Evolutionary conservation across 2,329 filamentous ascomycete genomes (phyloP), one percentile per base, ranked within the genome.

Genomic region (Colletotrichum melonis): DNA sequence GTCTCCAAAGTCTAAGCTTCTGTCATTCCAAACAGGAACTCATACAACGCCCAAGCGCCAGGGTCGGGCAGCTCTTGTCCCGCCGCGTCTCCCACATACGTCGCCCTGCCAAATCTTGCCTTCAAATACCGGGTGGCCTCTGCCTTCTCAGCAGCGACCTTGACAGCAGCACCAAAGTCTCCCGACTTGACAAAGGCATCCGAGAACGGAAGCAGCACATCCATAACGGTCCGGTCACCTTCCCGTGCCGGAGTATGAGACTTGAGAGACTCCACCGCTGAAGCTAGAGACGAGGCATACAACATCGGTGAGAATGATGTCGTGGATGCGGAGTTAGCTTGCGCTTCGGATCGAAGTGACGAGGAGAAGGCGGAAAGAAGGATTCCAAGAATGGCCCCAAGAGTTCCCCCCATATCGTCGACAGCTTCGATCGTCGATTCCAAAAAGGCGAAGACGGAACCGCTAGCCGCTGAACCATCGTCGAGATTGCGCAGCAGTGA

Each of bases 131-230:
- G 74, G 2, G 78, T 80, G 0, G 74, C 78, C 69, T 80, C 78
- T 3, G 79, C 79, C 74, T 79, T 80, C n/a, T 79, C 76, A 5
- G 69, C 72, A 4, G 79, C 78, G 2, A 78, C 75, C 30, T 72
- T 69, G 24, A 76, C 91, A 89, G 74, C 91, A 16, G 66, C 66
- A 24, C 62, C 56, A 38, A 77, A 74, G 58, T 76, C 70, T 19
- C 46, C 55, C 16, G 68, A 73, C 56, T 62, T 24, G 12, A 69
- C 75, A 57, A 77, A 78, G 6, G 65, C 68, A 14, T 76, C 67
- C 1, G 76, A 54, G 56, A 78, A 78, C 3, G 76, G 76, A 12
- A 78, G 58, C 1, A 78, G 38, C 0, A 77, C 76, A 58, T 78
- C 75, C 76, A 78, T 78, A 56, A 77, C 75, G 2, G 76, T 77